Conservation (phyloP, 1,284 basidiomycete genomes). For the Cutaneotrichosporon sp. region DNA sequence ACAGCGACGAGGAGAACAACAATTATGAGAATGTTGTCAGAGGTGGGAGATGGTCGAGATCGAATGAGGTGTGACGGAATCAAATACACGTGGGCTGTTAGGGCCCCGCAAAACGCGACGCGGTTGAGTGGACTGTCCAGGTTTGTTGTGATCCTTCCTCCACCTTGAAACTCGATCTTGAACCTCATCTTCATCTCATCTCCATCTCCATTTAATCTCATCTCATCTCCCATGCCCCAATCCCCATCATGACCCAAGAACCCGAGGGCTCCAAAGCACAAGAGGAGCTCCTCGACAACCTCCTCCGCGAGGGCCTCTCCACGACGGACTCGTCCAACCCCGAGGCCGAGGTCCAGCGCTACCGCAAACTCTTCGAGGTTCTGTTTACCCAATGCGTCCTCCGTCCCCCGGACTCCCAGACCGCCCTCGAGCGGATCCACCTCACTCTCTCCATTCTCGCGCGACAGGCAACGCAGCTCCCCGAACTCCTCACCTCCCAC, state of each 20-base stretch:
- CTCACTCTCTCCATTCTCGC: constrained; percentile 35
- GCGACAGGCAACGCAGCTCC: constrained; percentile 21
- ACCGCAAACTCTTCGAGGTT: constrained; percentile 34
- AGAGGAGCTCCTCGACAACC: constrained; percentile 31
- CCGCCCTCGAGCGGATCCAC: constrained; percentile 20
- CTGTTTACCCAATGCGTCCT: constrained; percentile 38
- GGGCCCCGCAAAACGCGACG: constrained; percentile 1
- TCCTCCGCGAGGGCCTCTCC: constrained; percentile 35
- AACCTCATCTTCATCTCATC: not conserved
- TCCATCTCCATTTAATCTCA: not conserved
- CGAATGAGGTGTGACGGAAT: not conserved
- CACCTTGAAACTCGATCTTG: no score
- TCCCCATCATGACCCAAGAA: not conserved
- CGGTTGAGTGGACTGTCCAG: constrained; percentile 6
- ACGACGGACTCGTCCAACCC: constrained; percentile 20
- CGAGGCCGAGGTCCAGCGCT: constrained; percentile 12
- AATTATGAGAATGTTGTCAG: no score
- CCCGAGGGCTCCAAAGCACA: constrained; percentile 1
- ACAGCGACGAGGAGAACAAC: no score
- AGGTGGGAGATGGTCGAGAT: not conserved
- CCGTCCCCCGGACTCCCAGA: constrained; percentile 15
- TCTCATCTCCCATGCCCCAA: not conserved
- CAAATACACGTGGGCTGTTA: not conserved
- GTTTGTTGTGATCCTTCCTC: not conserved
- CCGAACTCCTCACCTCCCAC: constrained; percentile 23